These are phyloP conservation scores for Starmerella floricola DNA, from an alignment of 805 yeast genomes.

Conservation along the genomic window DNA sequence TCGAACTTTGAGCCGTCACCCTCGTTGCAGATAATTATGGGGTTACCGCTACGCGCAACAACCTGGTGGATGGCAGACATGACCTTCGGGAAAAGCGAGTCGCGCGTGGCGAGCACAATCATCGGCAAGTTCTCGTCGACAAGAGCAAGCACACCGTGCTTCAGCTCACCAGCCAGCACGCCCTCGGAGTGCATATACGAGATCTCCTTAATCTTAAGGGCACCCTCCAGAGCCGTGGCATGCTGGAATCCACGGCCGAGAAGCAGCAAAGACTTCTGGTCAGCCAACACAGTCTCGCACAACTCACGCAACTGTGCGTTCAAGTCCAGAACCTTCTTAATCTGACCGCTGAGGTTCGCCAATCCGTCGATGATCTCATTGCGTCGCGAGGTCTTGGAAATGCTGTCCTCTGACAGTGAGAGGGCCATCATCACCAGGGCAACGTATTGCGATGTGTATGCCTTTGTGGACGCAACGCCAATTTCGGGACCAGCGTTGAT, in stretches of 20 bases:
- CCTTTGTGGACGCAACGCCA: slow-evolving; percentile 98
- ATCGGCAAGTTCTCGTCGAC: slow-evolving; percentile 92
- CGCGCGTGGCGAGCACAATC: slow-evolving; percentile 91
- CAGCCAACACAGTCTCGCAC: slow-evolving; percentile 59
- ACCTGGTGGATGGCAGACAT: slow-evolving; percentile 94
- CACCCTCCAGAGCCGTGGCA: slow-evolving; percentile 97
- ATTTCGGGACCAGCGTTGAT: slow-evolving; percentile 99
- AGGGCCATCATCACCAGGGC: slow-evolving; percentile 95
- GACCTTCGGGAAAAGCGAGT: slow-evolving; percentile 89
- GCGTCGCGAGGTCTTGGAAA: slow-evolving; percentile 66
- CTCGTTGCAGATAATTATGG: slow-evolving; percentile 82
- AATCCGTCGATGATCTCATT: slow-evolving; percentile 77
- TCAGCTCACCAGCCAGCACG: slow-evolving; percentile 96
- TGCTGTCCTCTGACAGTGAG: slow-evolving; percentile 83
- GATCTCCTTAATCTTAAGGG: slow-evolving; percentile 93
- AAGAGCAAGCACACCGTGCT: slow-evolving; percentile 94
- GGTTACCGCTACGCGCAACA: slow-evolving; percentile 93
- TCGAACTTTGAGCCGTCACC: slow-evolving; percentile 42
- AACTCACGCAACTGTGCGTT: slow-evolving; percentile 62
- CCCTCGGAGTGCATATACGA: slow-evolving; percentile 99
- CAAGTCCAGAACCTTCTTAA: slow-evolving; percentile 59
- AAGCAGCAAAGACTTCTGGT: slow-evolving; percentile 74
- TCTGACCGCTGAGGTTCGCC: slow-evolving; percentile 72
- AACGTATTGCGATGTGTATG: slow-evolving; percentile 95
- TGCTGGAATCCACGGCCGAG: slow-evolving; percentile 96